Evolutionary conservation across 495 filamentous ascomycete species (phyloP).

Genomic region (Neurospora sp.): DNA sequence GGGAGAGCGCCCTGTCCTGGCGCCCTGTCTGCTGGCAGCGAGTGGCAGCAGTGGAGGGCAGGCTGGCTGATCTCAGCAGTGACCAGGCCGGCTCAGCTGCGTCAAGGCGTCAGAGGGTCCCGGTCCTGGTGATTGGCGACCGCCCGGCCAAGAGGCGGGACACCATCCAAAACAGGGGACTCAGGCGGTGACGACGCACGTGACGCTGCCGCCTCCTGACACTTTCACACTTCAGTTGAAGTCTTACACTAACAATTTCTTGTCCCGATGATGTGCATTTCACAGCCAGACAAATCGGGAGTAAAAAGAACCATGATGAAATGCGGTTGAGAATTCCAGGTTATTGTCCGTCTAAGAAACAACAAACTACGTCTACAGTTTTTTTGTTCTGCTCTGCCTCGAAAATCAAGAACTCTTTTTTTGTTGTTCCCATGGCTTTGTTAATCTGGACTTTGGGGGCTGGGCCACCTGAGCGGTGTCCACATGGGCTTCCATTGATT

Average conservation of each 20-base stretch:
- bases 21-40: background rate
- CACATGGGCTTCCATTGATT: background rate
- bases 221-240: background rate
- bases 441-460: background rate
- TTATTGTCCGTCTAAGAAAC: background rate
- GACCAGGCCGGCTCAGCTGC: slow-evolving; percentile 10
- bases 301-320: background rate
- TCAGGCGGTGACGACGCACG: slow-evolving; percentile 1
- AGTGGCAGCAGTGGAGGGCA: background rate
- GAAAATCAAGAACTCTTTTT: background rate
- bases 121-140: slow-evolving; percentile 10
- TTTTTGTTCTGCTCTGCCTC: background rate
- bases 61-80: background rate
- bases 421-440: background rate
- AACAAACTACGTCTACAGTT: background rate
- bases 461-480: background rate
- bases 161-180: background rate
- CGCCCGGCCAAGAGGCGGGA: background rate
- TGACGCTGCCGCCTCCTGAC: slow-evolving; percentile 1
- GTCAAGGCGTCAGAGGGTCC: slow-evolving; percentile 23
- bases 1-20: slow-evolving; percentile 4
- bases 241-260: background rate
- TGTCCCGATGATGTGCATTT: background rate
- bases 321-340: background rate
- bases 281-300: background rate